Evolutionary conservation across 768 basidiomycete genomes (phyloP), one percentile per base, ranked within the genome.

Genomic region (Russula brevipes): DNA sequence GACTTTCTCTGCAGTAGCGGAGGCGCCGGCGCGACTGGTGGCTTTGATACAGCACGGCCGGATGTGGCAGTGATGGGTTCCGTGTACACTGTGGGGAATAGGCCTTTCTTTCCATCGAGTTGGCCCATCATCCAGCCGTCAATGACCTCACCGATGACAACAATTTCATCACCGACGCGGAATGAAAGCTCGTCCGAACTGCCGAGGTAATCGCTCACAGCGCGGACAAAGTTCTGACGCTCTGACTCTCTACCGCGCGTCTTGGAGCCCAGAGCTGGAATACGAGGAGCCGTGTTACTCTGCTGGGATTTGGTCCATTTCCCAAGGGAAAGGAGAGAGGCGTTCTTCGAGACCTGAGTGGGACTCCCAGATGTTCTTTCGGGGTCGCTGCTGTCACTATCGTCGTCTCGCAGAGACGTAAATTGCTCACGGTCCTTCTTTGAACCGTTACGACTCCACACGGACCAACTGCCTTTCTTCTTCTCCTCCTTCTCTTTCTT

Each of bases 81-180:
- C 9, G 85, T 86, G 73, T 92, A 89, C 6, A 85, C 81, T 1
- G 83, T 81, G 0, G 94, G 94, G 79, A 97, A 95, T 46, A 96
- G 72, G 14, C 94, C 94, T 56, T 81, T 84, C 65, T 78, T 79
- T 2, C 89, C 91, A 59, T 81, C 75, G 39, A 84, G 72, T 71
- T 89, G 85, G 7, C 93, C 94, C 77, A 93, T 82, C 89, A 91
- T 95, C 94, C 94, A 95, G 63, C 85, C 92, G 65, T 91, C 89
- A 39, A 92, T 77, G 0, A 94, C 89, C 72, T 95, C 91, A 39
- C 85, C 85, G 35, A 91, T 68, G 35, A 94, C 85, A 14, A 80
- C 73, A 60, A 97, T 88, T 67, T 91, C 84, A 45, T 88, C 86
- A 0, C 92, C 94, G 5, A 79, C 76, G 61, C 76, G 80, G 76